Conservation (phyloP, 768 basidiomycete species). For the Trametes cinnabarina region DNA sequence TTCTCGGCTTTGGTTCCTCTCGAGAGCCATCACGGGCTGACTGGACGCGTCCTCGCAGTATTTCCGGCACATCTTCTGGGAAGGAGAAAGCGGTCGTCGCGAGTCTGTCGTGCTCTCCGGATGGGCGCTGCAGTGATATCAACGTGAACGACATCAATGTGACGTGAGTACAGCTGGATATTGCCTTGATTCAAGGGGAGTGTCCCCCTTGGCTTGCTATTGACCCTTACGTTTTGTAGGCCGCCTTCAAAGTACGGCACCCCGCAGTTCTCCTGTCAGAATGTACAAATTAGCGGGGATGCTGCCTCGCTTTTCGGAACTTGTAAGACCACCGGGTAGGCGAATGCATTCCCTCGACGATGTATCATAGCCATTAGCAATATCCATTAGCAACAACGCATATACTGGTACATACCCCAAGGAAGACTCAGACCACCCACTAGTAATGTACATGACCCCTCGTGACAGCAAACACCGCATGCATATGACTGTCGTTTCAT, state of each 20-base stretch:
- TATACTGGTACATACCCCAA: too few species aligned
- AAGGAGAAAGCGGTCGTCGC: slow-evolving; percentile 47
- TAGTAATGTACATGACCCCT: not conserved
- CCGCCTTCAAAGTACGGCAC: slow-evolving; percentile 41
- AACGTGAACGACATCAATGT: slow-evolving; percentile 46
- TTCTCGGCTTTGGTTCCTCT: not conserved
- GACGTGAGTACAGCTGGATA: slow-evolving; percentile 33
- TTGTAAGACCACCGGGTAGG: slow-evolving; percentile 21
- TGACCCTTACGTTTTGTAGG: not conserved
- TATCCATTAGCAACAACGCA: too few species aligned
- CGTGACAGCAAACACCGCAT: too few species aligned
- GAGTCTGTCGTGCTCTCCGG: slow-evolving; percentile 54
- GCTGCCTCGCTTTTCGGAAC: slow-evolving; percentile 43
- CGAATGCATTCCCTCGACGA: too few species aligned
- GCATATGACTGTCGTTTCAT: not conserved
- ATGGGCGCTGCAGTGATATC: slow-evolving; percentile 48
- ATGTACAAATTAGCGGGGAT: slow-evolving; percentile 47
- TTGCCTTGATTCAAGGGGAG: too few species aligned
- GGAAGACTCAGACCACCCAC: too few species aligned
- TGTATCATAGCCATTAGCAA: too few species aligned
- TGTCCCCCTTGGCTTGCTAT: too few species aligned
- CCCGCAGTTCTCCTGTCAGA: slow-evolving; percentile 51
- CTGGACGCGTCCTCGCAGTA: slow-evolving; percentile 33
- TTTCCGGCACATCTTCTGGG: slow-evolving; percentile 56
- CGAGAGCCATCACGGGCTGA: not conserved